These are phyloP conservation scores for Rhizopogon rudus DNA, from an alignment of 768 basidiomycete genomes.

Conservation along the genomic window DNA sequence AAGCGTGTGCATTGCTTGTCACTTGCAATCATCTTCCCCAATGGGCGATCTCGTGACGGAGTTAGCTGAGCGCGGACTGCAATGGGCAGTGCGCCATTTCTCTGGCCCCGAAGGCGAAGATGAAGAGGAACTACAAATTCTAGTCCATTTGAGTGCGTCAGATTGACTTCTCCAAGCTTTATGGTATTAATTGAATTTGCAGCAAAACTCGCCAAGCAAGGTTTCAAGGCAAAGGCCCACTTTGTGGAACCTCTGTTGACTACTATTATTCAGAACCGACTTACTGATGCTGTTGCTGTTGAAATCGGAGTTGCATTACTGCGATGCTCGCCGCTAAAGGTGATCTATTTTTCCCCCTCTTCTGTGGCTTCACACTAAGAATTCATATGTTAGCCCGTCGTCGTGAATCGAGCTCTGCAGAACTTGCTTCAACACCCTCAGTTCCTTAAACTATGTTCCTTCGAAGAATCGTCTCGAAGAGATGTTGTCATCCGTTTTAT, in stretches of 20 bases:
- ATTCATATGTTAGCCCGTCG: constrained; percentile 44
- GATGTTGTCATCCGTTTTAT: constrained; percentile 53
- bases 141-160: constrained; percentile 37
- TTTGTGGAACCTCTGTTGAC: constrained; percentile 69
- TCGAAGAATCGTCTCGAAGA: constrained; percentile 27
- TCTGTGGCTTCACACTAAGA: neutral
- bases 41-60: constrained; percentile 21
- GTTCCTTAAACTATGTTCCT: constrained; percentile 46
- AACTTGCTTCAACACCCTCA: constrained; percentile 64
- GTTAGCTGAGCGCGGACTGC: constrained; percentile 43
- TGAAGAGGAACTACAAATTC: constrained; percentile 9
- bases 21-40: constrained; percentile 14
- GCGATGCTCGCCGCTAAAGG: constrained; percentile 54
- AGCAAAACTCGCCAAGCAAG: constrained; percentile 12
- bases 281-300: constrained; percentile 38
- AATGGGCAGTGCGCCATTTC: constrained; percentile 48
- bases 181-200: neutral
- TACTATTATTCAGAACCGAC: constrained; percentile 55
- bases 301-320: constrained; percentile 40
- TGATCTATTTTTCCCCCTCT: constrained; percentile 21
- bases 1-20: constrained; percentile 27
- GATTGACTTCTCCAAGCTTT: neutral
- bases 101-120: constrained; percentile 27
- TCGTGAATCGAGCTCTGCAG: constrained; percentile 76
- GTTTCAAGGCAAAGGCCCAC: constrained; percentile 38